These are phyloP conservation scores for Samsoniella hepiali DNA, from an alignment of 2,329 filamentous ascomycete genomes.

Conservation along the genomic window DNA sequence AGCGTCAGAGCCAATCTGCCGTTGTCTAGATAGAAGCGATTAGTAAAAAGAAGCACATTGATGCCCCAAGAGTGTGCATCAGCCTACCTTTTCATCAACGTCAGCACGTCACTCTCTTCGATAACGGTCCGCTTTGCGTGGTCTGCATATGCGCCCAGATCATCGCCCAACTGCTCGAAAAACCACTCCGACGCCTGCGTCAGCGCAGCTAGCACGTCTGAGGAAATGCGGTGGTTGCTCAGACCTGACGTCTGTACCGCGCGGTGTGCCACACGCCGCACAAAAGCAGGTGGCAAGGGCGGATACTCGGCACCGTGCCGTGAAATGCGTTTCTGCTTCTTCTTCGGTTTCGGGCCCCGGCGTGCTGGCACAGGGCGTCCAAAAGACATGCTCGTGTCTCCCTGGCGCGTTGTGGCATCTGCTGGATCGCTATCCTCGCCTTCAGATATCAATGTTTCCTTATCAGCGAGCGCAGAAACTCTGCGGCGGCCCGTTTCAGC, in stretches of 20 bases:
- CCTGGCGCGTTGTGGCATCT: constrained; percentile 4
- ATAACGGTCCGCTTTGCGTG: constrained; percentile 83
- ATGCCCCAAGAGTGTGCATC: background rate
- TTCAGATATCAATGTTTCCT: constrained; percentile 3
- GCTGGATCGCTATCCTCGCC: constrained; percentile 18
- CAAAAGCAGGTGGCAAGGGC: constrained; percentile 66
- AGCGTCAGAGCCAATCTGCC: constrained; percentile 66
- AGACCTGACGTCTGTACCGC: constrained; percentile 66
- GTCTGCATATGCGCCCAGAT: constrained; percentile 73
- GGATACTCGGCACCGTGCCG: constrained; percentile 73
- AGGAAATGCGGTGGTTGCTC: constrained; percentile 65
- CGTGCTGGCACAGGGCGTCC: constrained; percentile 5
- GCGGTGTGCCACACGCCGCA: constrained; percentile 70
- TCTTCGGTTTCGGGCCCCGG: constrained; percentile 25
- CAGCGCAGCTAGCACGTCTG: constrained; percentile 71
- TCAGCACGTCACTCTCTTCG: constrained; percentile 77
- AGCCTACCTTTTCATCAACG: constrained; percentile 77
- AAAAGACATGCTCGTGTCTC: constrained; percentile 11
- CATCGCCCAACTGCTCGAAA: constrained; percentile 82
- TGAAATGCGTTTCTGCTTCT: constrained; percentile 52
- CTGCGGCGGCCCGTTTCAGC: constrained; percentile 8
- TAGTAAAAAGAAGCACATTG: constrained; percentile 1
- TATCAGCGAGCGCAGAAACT: background rate
- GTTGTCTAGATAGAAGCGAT: constrained; percentile 57
- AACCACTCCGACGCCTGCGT: constrained; percentile 86